A percentile compares a stretch with the other conserved stretches of the same genome.
These are phyloP conservation scores for Taphrina communis DNA, from an alignment of 1,139 yeast genomes.

Conservation along the genomic window DNA sequence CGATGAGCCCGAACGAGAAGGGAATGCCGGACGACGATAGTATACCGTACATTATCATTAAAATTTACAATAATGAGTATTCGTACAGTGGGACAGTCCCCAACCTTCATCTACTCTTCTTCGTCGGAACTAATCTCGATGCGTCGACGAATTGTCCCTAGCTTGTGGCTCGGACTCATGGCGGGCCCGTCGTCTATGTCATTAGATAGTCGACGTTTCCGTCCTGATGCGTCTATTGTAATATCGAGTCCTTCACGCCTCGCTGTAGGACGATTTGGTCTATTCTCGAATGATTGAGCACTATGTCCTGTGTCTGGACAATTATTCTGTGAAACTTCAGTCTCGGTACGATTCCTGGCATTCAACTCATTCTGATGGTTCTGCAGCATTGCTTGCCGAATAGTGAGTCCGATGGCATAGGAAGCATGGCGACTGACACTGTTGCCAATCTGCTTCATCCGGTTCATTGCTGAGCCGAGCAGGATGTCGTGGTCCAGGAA, in stretches of 20 bases:
- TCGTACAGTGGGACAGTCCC: too few relatives aligned
- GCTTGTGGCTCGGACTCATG: background rate
- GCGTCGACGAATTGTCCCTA: background rate
- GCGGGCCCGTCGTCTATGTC: background rate
- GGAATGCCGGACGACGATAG: slow-evolving; percentile 23
- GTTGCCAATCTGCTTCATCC: slow-evolving; percentile 22
- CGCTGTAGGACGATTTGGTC: too few relatives aligned
- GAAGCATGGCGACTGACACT: slow-evolving; percentile 19
- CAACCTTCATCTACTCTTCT: background rate
- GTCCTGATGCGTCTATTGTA: background rate
- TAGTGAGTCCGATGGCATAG: slow-evolving; percentile 16
- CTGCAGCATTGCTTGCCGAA: slow-evolving; percentile 20
- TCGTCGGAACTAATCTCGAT: background rate
- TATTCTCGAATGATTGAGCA: too few relatives aligned
- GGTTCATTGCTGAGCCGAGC: background rate
- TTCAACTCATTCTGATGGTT: background rate
- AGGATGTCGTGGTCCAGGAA: slow-evolving; percentile 19
- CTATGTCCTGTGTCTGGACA: too few relatives aligned
- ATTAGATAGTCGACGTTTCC: background rate
- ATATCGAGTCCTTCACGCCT: too few relatives aligned
- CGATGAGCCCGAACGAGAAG: slow-evolving; percentile 24
- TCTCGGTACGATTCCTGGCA: background rate
- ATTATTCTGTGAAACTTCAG: too few relatives aligned
- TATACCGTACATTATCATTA: background rate
- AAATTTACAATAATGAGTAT: too few relatives aligned